Evolutionary conservation across 495 filamentous ascomycete species (phyloP).

Genomic region (Talaromyces stipitatus): DNA sequence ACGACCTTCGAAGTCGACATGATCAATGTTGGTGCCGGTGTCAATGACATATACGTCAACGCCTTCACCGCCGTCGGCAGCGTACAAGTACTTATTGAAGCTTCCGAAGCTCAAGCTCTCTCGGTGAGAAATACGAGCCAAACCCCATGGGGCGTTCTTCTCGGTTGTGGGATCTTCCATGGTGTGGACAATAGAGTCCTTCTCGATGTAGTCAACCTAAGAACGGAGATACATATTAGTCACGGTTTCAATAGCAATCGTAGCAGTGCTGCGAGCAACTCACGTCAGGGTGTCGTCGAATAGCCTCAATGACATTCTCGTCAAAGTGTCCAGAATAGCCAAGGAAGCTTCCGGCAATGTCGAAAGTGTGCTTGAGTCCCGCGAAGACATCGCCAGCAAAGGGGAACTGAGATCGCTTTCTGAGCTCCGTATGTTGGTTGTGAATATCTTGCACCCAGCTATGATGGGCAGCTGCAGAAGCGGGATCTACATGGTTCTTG

Average conservation of each 20-base stretch:
- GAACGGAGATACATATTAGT: conserved; percentile 7
- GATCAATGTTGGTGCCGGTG: conserved; percentile 86
- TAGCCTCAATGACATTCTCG: conserved; percentile 83
- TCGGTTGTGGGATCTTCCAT: conserved; percentile 56
- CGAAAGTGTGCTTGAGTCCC: conserved; percentile 91
- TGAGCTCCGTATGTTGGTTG: conserved; percentile 64
- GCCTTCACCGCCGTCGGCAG: conserved; percentile 86
- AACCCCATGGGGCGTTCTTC: conserved; percentile 94
- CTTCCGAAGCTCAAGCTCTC: conserved; percentile 75
- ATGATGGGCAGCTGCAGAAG: conserved; percentile 67
- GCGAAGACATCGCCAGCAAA: conserved; percentile 63
- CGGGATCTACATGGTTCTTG: conserved; percentile 81
- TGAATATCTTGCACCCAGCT: conserved; percentile 89
- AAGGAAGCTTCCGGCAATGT: conserved; percentile 72
- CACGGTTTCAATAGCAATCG: neutral
- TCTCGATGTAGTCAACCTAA: conserved; percentile 95
- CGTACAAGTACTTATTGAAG: conserved; percentile 97
- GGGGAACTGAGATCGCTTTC: conserved; percentile 78
- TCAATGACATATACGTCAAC: conserved; percentile 99
- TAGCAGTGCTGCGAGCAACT: conserved; percentile 36
- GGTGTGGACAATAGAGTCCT: conserved; percentile 83
- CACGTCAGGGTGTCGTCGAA: conserved; percentile 95
- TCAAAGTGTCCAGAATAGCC: conserved; percentile 97
- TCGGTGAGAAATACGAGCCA: conserved; percentile 95
- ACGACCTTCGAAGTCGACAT: conserved; percentile 96